These are phyloP conservation scores for Chaetomidium leptoderma DNA, from an alignment of 495 filamentous ascomycete species.

Conservation along the genomic window DNA sequence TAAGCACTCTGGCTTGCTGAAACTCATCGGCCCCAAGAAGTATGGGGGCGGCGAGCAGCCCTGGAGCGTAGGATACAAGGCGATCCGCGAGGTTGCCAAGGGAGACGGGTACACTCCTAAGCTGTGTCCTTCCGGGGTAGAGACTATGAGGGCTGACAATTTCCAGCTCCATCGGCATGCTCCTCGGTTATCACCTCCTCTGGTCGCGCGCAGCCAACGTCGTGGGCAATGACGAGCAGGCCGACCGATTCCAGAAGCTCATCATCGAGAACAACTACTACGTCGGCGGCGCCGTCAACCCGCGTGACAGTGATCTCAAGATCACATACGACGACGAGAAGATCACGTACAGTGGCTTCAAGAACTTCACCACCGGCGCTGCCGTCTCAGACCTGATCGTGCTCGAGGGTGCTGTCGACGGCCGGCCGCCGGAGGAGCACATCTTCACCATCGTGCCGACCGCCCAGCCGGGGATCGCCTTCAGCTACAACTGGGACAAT, in stretches of 20 bases:
- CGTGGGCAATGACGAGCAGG: slow-evolving; percentile 53
- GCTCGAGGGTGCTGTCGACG: slow-evolving; percentile 54
- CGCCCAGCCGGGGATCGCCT: slow-evolving; percentile 50
- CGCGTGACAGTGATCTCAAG: slow-evolving; percentile 54
- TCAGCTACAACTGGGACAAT: slow-evolving; percentile 59
- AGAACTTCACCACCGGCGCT: slow-evolving; percentile 60
- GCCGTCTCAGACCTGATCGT: slow-evolving; percentile 60
- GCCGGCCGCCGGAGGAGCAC: slow-evolving; percentile 45
- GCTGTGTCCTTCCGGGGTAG: not conserved
- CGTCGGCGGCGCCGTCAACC: slow-evolving; percentile 59
- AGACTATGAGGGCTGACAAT: slow-evolving; percentile 13
- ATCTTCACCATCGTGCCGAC: slow-evolving; percentile 57
- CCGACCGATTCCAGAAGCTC: slow-evolving; percentile 46
- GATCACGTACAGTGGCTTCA: slow-evolving; percentile 54
- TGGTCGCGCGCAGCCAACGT: slow-evolving; percentile 53
- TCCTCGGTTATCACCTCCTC: slow-evolving; percentile 58
- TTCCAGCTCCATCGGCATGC: slow-evolving; percentile 49
- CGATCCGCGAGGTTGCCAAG: slow-evolving; percentile 56
- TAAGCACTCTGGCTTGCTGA: slow-evolving; percentile 54
- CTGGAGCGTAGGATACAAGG: slow-evolving; percentile 54
- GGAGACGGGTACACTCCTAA: slow-evolving; percentile 44
- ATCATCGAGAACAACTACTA: slow-evolving; percentile 59
- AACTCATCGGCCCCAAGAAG: slow-evolving; percentile 50
- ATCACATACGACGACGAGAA: slow-evolving; percentile 49
- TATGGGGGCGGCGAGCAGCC: slow-evolving; percentile 55